A percentile compares a stretch with the other conserved stretches of the same genome.
Conservation (phyloP, 495 filamentous ascomycete species). For the Penicillium tannophilum region DNA sequence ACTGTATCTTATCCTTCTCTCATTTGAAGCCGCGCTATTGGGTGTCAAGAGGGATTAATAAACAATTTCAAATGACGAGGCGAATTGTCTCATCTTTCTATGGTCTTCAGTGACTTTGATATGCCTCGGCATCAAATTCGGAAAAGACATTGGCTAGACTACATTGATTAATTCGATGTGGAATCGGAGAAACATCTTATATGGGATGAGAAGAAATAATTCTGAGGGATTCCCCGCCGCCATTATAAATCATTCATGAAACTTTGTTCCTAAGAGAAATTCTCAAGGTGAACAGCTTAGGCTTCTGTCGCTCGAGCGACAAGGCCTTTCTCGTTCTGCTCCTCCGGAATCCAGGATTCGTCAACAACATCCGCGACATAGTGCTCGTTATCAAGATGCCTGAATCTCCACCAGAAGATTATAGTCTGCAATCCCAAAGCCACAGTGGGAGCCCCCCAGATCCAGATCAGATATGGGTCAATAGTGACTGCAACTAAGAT, state of each 20-base stretch:
- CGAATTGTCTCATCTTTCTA: too few relatives aligned
- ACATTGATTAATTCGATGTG: too few relatives aligned
- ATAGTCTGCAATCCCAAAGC: slow-evolving; percentile 49
- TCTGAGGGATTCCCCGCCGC: too few relatives aligned
- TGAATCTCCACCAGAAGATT: slow-evolving; percentile 51
- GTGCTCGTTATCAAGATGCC: slow-evolving; percentile 45
- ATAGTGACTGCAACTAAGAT: slow-evolving; percentile 61
- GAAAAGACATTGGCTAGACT: too few relatives aligned
- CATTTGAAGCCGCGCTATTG: too few relatives aligned
- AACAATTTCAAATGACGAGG: not conserved
- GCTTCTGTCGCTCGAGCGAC: not conserved
- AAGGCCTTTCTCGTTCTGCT: slow-evolving; percentile 2
- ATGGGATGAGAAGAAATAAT: too few relatives aligned
- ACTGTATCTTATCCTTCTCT: too few relatives aligned
- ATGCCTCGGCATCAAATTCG: too few relatives aligned
- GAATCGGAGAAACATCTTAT: too few relatives aligned
- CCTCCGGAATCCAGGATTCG: slow-evolving; percentile 3
- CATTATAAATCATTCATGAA: too few relatives aligned
- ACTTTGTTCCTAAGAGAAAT: too few relatives aligned
- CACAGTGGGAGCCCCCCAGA: slow-evolving; percentile 54
- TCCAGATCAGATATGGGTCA: slow-evolving; percentile 61
- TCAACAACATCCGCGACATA: slow-evolving; percentile 36
- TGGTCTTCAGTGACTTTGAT: too few relatives aligned
- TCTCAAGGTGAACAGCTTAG: not conserved
- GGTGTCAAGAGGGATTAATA: not conserved